Evolutionary conservation across 371 early-diverging fungal species (phyloP).

Genomic region (Chytridium lagenaria): DNA sequence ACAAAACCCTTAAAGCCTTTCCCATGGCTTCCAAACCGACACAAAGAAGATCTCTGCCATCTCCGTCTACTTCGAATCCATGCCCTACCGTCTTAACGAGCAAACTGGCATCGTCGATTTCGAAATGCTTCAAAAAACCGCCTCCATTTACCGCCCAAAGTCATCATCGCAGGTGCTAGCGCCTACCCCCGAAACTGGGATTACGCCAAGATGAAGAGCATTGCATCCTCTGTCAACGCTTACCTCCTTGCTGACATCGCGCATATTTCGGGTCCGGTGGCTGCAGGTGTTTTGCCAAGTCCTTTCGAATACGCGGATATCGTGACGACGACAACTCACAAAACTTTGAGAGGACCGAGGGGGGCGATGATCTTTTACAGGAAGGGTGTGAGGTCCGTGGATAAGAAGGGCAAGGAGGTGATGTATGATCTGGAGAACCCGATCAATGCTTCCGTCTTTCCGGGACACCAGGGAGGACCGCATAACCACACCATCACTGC

Average conservation of each 20-base stretch:
- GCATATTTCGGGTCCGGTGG: constrained; percentile 94
- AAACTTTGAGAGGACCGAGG: constrained; percentile 98
- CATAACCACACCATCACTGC: constrained; percentile 99
- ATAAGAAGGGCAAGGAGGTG: constrained; percentile 86
- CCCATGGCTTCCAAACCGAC: constrained; percentile 98
- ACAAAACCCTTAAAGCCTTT: constrained; percentile 67
- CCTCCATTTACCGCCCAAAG: constrained; percentile 95
- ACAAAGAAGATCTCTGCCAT: constrained; percentile 98
- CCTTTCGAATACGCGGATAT: constrained; percentile 98
- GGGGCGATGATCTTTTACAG: constrained; percentile 98
- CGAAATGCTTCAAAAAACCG: constrained; percentile 84
- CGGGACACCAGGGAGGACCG: constrained; percentile 99
- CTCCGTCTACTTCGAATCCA: constrained; percentile 96
- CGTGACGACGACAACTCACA: constrained; percentile 99
- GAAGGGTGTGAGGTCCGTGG: constrained; percentile 80
- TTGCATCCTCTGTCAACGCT: constrained; percentile 84
- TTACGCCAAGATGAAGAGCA: constrained; percentile 90
- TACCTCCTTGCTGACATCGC: constrained; percentile 99
- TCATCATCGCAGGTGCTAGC: constrained; percentile 98
- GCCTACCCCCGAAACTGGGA: constrained; percentile 98
- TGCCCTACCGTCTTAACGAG: constrained; percentile 95
- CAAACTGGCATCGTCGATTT: constrained; percentile 95
- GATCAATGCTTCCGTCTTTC: constrained; percentile 98
- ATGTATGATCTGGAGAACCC: constrained; percentile 88
- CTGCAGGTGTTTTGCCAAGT: constrained; percentile 84